Evolutionary conservation across 176 grass and related monocot genomes (phyloP), one percentile per base, ranked within the genome.

Genomic region (Poa annua): DNA sequence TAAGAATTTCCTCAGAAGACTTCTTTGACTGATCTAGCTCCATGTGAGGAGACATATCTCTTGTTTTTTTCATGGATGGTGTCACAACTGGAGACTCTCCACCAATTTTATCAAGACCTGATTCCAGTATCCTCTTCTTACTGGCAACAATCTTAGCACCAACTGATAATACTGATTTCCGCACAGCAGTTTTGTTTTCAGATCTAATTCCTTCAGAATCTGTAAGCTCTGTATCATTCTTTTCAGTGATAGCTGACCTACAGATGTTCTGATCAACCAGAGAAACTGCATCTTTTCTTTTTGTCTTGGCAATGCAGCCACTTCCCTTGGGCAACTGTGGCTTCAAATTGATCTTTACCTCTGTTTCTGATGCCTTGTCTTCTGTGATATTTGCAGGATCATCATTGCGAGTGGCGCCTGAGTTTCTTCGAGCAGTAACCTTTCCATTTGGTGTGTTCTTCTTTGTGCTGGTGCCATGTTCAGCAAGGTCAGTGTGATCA

Each of bases 181-280:
- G 75, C 51, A 57, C n/a, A 6, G 48, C 21, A 56, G 44, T 59
- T 54, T 54, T 86, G n/a, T 86, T 92, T 75, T 86, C 80, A 59
- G 83, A 86, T 89, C 78, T 89, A 83, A 80, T 70, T 68, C 86
- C 90, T 63, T 87, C 81, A 77, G 77, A 79, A 81, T 88, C 80
- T 12, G 74, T 83, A 47, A 53, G 74, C 6, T 87, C 92, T 16
- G 49, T 66, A 81, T 81, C 86, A 85, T 88, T 85, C 84, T 61
- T 91, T 77, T 85, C 86, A 59, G 78, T 88, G 72, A 88, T 74
- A 33, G 89, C 82, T 81, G 89, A 88, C 78, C 82, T 53, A 52
- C 57, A 81, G 55, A 82, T 42, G 56, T 85, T 85, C 78, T 88
- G 85, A 82, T 82, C 86, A 20, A 82, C 57, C 19, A 11, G 32